phyloP scores from a whole-genome alignment of 1,284 basidiomycete species.

The Tylopilus sp. region DNA sequence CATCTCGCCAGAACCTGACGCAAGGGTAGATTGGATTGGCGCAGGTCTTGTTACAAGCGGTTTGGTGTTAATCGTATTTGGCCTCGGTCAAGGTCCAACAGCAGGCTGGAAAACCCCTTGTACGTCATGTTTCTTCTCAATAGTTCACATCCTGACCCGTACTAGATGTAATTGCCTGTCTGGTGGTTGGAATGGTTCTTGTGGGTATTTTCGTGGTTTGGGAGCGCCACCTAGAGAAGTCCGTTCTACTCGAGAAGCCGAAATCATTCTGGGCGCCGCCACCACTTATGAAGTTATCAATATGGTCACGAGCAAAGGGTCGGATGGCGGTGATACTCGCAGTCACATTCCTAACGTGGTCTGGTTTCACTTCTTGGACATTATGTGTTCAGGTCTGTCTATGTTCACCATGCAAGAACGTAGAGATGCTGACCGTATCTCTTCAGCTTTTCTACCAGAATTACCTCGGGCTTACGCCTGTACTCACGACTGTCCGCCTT shows the following conservation, averaged over 20 bases:
- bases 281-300: conserved; percentile 60
- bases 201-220: conserved; percentile 59
- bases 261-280: conserved; percentile 46
- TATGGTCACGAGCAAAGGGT: conserved; percentile 62
- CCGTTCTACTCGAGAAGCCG: conserved; percentile 15
- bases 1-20: conserved; percentile 48
- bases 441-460: conserved; percentile 66
- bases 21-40: conserved; percentile 81
- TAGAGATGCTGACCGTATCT: conserved; percentile 7
- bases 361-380: conserved; percentile 50
- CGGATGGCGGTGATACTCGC: conserved; percentile 56
- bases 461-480: conserved; percentile 52
- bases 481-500: conserved; percentile 75
- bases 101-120: conserved; percentile 77
- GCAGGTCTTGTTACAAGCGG: conserved; percentile 73
- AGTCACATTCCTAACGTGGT: conserved; percentile 66
- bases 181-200: conserved; percentile 57
- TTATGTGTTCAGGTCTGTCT: conserved; percentile 50
- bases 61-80: conserved; percentile 77
- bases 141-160: conserved; percentile 2
- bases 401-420: background rate
- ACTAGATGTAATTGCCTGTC: conserved; percentile 50
- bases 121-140: conserved; percentile 37
- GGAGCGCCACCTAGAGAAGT: conserved; percentile 55
- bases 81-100: conserved; percentile 70